phyloP scores from a whole-genome alignment of 139 green algal species.

The Bryopsis sp. region DNA sequence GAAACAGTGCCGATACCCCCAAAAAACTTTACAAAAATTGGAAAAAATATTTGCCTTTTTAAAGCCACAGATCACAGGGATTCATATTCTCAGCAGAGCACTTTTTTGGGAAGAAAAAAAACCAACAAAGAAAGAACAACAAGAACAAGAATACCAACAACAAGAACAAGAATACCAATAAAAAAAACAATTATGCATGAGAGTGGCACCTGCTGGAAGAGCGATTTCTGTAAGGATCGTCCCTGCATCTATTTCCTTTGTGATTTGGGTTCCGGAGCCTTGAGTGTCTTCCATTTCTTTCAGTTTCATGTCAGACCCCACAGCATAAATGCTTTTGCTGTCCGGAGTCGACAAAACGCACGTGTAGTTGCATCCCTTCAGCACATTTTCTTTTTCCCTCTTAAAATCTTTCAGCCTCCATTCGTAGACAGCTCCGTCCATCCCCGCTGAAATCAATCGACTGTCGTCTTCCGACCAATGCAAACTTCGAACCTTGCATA shows the following conservation, averaged over 20 bases:
- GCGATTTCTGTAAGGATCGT: slow-evolving; percentile 38
- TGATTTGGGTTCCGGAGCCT: slow-evolving; percentile 52
- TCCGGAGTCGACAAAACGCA: slow-evolving; percentile 49
- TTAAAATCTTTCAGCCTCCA: slow-evolving; percentile 72
- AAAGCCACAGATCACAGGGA: too few relatives aligned
- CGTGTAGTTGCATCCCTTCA: slow-evolving; percentile 60
- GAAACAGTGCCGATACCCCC: too few relatives aligned
- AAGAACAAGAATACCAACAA: too few relatives aligned
- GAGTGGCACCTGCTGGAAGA: slow-evolving; percentile 21
- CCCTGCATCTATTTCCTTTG: slow-evolving; percentile 59
- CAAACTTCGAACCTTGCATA: slow-evolving; percentile 49
- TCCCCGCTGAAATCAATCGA: slow-evolving; percentile 60
- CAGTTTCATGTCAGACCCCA: slow-evolving; percentile 66
- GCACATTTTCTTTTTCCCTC: slow-evolving; percentile 41
- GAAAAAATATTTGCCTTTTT: too few relatives aligned
- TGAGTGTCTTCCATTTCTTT: slow-evolving; percentile 73
- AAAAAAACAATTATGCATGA: too few relatives aligned
- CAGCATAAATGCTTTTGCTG: slow-evolving; percentile 50
- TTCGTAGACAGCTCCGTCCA: slow-evolving; percentile 84
- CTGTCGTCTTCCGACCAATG: slow-evolving; percentile 62
- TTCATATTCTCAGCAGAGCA: too few relatives aligned
- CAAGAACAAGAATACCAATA: too few relatives aligned
- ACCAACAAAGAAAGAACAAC: too few relatives aligned
- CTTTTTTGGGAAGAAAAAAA: too few relatives aligned
- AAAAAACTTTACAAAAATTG: too few relatives aligned